phyloP scores from a whole-genome alignment of 768 basidiomycete genomes.

The Lyophyllum semitale region DNA sequence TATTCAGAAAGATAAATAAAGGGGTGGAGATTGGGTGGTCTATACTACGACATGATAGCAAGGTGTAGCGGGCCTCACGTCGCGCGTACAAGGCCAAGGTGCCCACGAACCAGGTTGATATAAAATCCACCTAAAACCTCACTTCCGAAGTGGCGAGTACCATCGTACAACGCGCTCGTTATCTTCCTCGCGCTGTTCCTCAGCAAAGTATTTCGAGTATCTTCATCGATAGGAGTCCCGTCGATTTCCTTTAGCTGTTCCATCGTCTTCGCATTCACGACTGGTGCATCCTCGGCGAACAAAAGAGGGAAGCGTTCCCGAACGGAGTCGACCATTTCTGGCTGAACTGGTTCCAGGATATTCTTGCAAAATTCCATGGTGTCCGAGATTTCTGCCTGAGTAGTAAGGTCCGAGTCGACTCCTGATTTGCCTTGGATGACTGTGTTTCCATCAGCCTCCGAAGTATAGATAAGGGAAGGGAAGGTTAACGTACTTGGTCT shows the following conservation, averaged over 20 bases:
- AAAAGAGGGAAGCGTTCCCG: constrained; percentile 17
- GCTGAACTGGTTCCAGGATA: constrained; percentile 26
- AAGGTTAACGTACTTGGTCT: constrained; percentile 31
- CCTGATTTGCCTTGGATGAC: constrained; percentile 61
- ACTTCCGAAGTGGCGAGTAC: constrained; percentile 5
- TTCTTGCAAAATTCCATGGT: constrained; percentile 34
- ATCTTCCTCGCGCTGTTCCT: constrained; percentile 7
- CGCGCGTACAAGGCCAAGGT: constrained; percentile 9
- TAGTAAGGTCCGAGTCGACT: constrained; percentile 45
- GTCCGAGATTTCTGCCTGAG: constrained; percentile 50
- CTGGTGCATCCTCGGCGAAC: background rate
- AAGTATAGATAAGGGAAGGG: background rate
- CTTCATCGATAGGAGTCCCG: constrained; percentile 1
- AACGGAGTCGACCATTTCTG: constrained; percentile 26
- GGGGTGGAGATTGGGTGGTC: too few relatives aligned
- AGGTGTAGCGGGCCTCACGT: too few relatives aligned
- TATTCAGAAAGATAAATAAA: too few relatives aligned
- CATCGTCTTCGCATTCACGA: constrained; percentile 2
- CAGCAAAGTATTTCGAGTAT: constrained; percentile 2
- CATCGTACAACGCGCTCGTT: constrained; percentile 6
- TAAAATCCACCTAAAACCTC: constrained; percentile 7
- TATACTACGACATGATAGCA: too few relatives aligned
- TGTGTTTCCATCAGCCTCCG: constrained; percentile 10
- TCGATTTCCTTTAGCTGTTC: too few relatives aligned
- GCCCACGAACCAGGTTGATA: constrained; percentile 6